These are phyloP conservation scores for Penicillium cataractarum DNA, from an alignment of 495 filamentous ascomycete species.

Conservation along the genomic window DNA sequence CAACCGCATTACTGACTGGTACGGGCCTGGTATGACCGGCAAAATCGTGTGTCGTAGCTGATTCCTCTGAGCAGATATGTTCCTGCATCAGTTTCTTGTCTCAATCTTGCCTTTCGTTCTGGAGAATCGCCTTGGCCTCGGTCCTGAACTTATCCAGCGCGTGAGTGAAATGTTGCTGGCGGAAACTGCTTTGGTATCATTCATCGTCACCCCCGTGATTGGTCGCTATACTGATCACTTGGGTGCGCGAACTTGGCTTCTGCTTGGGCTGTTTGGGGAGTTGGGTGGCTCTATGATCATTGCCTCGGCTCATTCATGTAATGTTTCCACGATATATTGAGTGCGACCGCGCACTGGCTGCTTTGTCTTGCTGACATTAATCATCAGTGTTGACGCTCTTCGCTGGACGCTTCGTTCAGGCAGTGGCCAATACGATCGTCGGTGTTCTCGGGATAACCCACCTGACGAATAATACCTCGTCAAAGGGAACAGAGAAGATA, in stretches of 20 bases:
- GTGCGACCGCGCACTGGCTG: neutral
- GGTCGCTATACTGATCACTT: neutral
- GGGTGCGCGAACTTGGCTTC: neutral
- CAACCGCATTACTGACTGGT: conserved; percentile 1
- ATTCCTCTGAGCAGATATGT: neutral
- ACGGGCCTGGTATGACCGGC: neutral
- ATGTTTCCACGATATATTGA: neutral
- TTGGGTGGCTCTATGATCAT: neutral
- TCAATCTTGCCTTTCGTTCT: conserved; percentile 1
- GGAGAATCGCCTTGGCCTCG: neutral
- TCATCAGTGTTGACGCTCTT: neutral
- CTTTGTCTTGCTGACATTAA: neutral
- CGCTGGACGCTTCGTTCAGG: neutral
- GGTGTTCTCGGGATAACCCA: neutral
- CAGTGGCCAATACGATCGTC: neutral
- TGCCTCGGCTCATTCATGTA: conserved; percentile 1
- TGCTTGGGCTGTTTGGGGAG: neutral
- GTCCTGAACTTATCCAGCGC: neutral
- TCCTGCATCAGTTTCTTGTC: neutral
- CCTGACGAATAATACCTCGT: neutral
- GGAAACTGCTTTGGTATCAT: neutral
- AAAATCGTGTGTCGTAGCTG: neutral
- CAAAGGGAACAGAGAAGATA: neutral
- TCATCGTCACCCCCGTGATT: neutral
- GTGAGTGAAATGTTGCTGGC: neutral